Evolutionary conservation across 129 eudicot genomes (phyloP), one percentile per base, ranked within the genome.

Genomic region (Artemisia annua): DNA sequence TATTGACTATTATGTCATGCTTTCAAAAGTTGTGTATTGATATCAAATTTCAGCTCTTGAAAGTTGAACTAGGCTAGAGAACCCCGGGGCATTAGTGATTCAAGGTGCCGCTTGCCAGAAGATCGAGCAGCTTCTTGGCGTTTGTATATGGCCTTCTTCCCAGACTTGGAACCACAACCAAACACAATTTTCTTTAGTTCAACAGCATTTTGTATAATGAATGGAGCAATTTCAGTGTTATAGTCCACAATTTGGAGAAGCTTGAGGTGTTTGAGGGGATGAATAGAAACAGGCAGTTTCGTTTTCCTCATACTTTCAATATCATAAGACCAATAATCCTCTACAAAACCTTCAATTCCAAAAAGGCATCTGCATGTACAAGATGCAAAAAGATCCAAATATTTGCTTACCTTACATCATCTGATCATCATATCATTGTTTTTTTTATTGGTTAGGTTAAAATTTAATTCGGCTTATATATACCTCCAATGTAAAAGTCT

Each of bases 401-500:
- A 39, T 39, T 39, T 39, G 46, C 46, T 39, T 39, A 39, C 46
- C 7, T 39, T 39, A 35, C 44, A 35, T 35, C 44, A 39, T 39
- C 46, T n/a, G n/a, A n/a, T n/a, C n/a, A 39, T 39, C 46, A 39
- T 7, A 39, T 39, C 10, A 7, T 39, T 39, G 11, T 11, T 39
- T 7, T 39, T 39, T n/a, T 39, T 39, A 39, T 7, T 7, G 10
- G 46, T 7, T 1, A 39, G 9, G 10, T 39, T 39, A 7, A 39
- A 7, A 8, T 39, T 39, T 7, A 39, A 39, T 39, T 39, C 2
- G 46, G 46, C 46, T 39, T 39, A 66, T 46, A 66, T 17, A 16
- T 73, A 85, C 85, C 84, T 82, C 63, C 70, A 85, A 10, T 20
- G 72, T 76, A 68, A 85, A 79, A 63, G 51, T 77, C 56, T 79